A percentile compares a stretch with the other conserved stretches of the same genome.
These are phyloP conservation scores for Centaurea solstitialis DNA, from an alignment of 129 eudicot genomes.

Conservation along the genomic window DNA sequence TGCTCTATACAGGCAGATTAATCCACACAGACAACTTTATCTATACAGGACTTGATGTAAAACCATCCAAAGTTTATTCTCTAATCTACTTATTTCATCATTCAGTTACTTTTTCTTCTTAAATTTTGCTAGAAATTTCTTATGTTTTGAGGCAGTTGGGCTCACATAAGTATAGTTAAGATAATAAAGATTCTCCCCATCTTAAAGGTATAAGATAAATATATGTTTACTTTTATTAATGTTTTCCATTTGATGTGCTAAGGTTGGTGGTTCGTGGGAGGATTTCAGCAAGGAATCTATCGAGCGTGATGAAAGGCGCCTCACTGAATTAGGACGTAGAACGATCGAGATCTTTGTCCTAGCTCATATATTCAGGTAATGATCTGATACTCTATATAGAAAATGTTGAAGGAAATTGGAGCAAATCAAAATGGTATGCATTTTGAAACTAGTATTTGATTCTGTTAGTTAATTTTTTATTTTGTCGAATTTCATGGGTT, in stretches of 20 bases:
- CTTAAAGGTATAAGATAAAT: background rate
- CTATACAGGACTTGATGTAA: too few species aligned
- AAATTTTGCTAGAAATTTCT: background rate
- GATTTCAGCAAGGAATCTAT: constrained; percentile 60
- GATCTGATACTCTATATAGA: too few species aligned
- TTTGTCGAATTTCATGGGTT: too few species aligned
- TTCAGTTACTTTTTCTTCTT: background rate
- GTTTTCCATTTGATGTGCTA: constrained; percentile 13
- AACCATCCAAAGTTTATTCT: too few species aligned
- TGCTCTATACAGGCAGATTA: too few species aligned
- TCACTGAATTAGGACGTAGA: constrained; percentile 79
- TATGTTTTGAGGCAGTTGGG: background rate
- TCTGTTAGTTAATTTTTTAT: too few species aligned
- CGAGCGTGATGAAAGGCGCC: constrained; percentile 75
- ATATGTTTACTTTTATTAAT: background rate
- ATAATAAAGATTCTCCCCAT: background rate
- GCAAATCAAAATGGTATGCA: too few species aligned
- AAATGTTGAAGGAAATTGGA: too few species aligned
- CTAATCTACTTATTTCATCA: background rate
- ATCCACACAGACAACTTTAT: too few species aligned
- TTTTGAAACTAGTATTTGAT: too few species aligned
- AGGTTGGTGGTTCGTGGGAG: constrained; percentile 70
- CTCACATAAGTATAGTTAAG: background rate
- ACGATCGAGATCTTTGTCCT: constrained; percentile 70
- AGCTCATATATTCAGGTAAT: constrained; percentile 68